These are phyloP conservation scores for Diaporthe batatas DNA, from an alignment of 2,329 filamentous ascomycete species.

Conservation along the genomic window DNA sequence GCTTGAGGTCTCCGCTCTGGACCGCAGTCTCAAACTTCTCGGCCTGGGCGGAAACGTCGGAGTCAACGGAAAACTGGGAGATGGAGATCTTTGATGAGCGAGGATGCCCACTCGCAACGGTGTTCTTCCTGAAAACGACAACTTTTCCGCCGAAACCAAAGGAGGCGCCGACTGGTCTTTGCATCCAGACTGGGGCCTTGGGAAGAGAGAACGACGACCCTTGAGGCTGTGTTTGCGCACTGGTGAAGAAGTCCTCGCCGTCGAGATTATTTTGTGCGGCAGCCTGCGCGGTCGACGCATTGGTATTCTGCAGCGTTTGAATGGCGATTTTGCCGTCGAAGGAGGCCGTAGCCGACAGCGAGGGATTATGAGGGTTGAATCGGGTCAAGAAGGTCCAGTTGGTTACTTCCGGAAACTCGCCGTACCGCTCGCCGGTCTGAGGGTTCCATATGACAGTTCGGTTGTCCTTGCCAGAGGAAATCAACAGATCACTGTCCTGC, in stretches of 20 bases:
- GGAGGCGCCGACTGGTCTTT: conserved; percentile 85
- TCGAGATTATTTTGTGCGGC: conserved; percentile 79
- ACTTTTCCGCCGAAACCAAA: conserved; percentile 98
- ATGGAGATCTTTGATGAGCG: conserved; percentile 84
- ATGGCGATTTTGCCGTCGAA: conserved; percentile 97
- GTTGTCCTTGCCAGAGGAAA: conserved; percentile 98
- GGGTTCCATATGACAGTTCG: conserved; percentile 97
- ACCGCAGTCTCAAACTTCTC: conserved; percentile 89
- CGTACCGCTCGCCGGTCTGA: conserved; percentile 86
- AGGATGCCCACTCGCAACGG: conserved; percentile 72
- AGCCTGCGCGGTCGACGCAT: conserved; percentile 77
- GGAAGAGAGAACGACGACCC: conserved; percentile 88
- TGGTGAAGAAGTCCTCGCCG: conserved; percentile 96
- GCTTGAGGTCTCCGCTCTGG: conserved; percentile 79
- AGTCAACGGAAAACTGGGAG: conserved; percentile 89
- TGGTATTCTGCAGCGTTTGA: conserved; percentile 95
- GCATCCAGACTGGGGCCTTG: conserved; percentile 91
- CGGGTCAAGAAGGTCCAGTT: conserved; percentile 98
- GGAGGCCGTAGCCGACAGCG: conserved; percentile 91
- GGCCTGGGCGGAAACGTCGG: conserved; percentile 84
- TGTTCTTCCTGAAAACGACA: conserved; percentile 76
- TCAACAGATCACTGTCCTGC: conserved; percentile 87
- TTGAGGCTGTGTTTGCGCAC: conserved; percentile 91
- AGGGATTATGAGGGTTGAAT: conserved; percentile 94
- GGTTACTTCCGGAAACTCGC: conserved; percentile 97